Percentiles rank a stretch among this genome's conserved stretches.
These are phyloP conservation scores for Aureobasidium sp. DNA, from an alignment of 2,329 filamentous ascomycete species.

Conservation along the genomic window DNA sequence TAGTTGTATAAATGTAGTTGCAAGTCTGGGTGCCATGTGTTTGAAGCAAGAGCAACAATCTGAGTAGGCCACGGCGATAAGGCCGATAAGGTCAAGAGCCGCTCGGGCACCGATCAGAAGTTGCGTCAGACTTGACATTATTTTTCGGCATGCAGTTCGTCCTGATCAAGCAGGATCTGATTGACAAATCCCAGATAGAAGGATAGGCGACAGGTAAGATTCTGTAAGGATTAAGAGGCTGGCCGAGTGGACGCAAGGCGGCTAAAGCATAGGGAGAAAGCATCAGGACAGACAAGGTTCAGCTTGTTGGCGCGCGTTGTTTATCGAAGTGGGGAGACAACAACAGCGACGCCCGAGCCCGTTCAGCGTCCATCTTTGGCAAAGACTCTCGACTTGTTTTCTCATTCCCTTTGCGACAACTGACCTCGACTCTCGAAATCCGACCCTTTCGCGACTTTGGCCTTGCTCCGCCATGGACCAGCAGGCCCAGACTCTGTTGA, in stretches of 20 bases:
- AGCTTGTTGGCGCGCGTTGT: constrained; percentile 2
- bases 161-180: not conserved
- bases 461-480: constrained; percentile 44
- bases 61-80: not conserved
- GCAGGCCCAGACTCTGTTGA: constrained; percentile 48
- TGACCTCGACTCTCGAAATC: not conserved
- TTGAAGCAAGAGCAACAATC: not conserved
- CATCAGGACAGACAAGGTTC: constrained; percentile 4
- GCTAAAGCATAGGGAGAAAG: constrained; percentile 13
- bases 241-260: not conserved
- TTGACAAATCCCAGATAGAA: no score
- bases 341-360: constrained; percentile 1
- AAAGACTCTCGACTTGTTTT: not conserved
- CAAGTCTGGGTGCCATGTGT: not conserved
- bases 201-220: not conserved
- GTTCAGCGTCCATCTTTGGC: not conserved
- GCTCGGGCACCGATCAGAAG: not conserved
- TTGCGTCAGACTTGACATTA: not conserved
- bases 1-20: not conserved
- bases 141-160: not conserved
- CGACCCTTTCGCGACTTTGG: not conserved
- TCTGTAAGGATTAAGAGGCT: not conserved
- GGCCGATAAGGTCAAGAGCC: not conserved
- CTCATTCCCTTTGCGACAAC: constrained; percentile 1
- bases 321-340: constrained; percentile 11